phyloP scores from a whole-genome alignment of 139 green algal species.

The Picocystis salinarum region DNA sequence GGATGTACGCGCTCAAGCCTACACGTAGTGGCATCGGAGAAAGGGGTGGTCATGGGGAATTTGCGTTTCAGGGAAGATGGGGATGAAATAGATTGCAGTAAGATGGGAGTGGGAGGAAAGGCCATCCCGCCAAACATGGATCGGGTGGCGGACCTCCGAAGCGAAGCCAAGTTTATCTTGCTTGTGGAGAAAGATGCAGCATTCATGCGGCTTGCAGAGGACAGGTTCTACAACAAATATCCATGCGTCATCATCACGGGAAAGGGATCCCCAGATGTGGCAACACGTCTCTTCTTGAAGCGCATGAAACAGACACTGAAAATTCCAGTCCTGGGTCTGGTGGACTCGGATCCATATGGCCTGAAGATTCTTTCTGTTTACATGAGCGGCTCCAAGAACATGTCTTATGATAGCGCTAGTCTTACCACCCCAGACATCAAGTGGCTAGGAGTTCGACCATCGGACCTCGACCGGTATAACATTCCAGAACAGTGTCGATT shows the following conservation, averaged over 20 bases:
- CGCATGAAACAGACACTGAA: conserved; percentile 62
- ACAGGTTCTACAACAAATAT: conserved; percentile 92
- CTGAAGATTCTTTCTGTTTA: conserved; percentile 94
- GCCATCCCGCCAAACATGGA: conserved; percentile 89
- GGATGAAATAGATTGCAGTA: conserved; percentile 78
- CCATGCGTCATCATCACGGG: conserved; percentile 94
- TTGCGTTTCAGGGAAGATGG: conserved; percentile 75
- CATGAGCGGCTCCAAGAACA: conserved; percentile 71
- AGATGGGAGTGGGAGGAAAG: conserved; percentile 90
- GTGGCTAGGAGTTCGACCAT: conserved; percentile 80
- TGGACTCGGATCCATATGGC: conserved; percentile 87
- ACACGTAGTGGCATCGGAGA: conserved; percentile 80
- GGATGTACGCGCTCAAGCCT: conserved; percentile 80
- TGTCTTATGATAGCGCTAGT: conserved; percentile 70
- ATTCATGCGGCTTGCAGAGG: conserved; percentile 88
- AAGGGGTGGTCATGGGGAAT: conserved; percentile 85
- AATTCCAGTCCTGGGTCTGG: conserved; percentile 82
- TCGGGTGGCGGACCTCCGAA: conserved; percentile 61
- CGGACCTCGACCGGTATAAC: conserved; percentile 69
- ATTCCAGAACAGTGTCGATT: conserved; percentile 85
- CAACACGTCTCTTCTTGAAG: conserved; percentile 70
- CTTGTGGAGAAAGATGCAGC: conserved; percentile 95
- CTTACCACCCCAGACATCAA: conserved; percentile 82
- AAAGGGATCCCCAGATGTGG: conserved; percentile 94
- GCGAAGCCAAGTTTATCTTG: conserved; percentile 80